A percentile compares a stretch with the other conserved stretches of the same genome.
Evolutionary conservation across 2,329 filamentous ascomycete genomes (phyloP).

Genomic region (Thelonectria rubi): DNA sequence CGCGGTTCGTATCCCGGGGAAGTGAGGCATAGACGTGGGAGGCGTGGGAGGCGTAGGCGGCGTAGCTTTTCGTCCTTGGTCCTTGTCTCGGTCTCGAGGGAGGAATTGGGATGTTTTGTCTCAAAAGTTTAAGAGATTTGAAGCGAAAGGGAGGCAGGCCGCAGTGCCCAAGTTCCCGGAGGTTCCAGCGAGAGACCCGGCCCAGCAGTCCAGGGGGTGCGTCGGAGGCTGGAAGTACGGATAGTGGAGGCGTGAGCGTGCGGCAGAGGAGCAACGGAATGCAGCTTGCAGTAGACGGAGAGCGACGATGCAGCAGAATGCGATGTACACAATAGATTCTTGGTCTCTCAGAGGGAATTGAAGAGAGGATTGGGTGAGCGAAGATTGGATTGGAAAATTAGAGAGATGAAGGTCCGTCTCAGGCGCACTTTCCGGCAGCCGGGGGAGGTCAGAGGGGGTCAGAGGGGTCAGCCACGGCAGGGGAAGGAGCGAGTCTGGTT

Average conservation of each 20-base stretch:
- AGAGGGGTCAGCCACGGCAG: slow-evolving; percentile 1
- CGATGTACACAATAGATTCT: neutral
- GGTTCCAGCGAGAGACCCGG: slow-evolving; percentile 9
- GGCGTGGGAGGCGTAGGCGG: slow-evolving; percentile 7
- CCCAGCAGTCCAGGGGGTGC: slow-evolving; percentile 3
- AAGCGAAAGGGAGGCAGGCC: neutral
- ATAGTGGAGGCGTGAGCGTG: neutral
- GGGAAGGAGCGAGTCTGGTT: slow-evolving; percentile 17
- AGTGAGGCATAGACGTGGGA: neutral
- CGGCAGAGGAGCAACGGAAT: neutral
- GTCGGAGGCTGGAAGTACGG: slow-evolving; percentile 5
- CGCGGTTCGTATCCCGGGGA: neutral
- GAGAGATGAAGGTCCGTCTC: neutral
- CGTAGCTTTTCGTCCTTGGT: slow-evolving; percentile 8
- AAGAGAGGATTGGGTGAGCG: slow-evolving; percentile 1
- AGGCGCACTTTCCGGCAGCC: neutral
- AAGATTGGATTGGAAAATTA: neutral
- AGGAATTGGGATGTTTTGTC: slow-evolving; percentile 20
- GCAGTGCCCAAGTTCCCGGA: slow-evolving; percentile 13
- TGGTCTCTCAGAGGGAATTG: neutral
- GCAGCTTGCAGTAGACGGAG: neutral
- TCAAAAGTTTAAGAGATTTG: slow-evolving; percentile 4
- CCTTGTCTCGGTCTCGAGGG: slow-evolving; percentile 10
- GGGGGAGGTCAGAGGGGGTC: neutral
- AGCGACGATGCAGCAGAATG: neutral